Conservation (phyloP, 306 rosid species). For the Castanospermum australe region DNA sequence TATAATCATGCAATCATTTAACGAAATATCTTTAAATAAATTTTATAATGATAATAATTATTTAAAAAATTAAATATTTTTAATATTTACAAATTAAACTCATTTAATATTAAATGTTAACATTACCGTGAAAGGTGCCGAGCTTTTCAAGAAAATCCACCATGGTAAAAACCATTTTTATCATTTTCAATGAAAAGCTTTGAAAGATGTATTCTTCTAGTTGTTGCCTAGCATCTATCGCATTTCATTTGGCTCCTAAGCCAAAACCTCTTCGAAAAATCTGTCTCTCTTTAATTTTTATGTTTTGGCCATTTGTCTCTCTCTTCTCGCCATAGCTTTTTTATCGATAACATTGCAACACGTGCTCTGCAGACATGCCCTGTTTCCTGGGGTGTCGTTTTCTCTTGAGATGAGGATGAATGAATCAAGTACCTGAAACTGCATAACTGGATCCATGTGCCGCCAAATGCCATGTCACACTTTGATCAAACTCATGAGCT, state of each 20-base stretch:
- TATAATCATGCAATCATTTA: too few relatives aligned
- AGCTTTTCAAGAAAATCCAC: background rate
- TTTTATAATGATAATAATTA: too few relatives aligned
- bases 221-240: background rate
- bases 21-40: too few relatives aligned
- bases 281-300: background rate
- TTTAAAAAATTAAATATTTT: too few relatives aligned
- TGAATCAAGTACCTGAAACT: slow-evolving; percentile 28
- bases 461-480: slow-evolving; percentile 23
- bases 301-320: background rate
- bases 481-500: background rate
- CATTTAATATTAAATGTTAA: too few relatives aligned
- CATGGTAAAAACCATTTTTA: background rate
- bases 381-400: slow-evolving; percentile 24
- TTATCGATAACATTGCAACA: background rate
- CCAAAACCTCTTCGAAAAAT: background rate
- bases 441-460: slow-evolving; percentile 31
- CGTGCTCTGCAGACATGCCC: background rate
- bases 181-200: background rate
- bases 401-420: background rate
- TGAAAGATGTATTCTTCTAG: background rate
- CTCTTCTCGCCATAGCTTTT: background rate
- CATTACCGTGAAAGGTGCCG: background rate
- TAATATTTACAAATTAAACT: too few relatives aligned
- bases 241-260: background rate